phyloP scores from a whole-genome alignment of 768 basidiomycete genomes.

The Trametes cubensis region DNA sequence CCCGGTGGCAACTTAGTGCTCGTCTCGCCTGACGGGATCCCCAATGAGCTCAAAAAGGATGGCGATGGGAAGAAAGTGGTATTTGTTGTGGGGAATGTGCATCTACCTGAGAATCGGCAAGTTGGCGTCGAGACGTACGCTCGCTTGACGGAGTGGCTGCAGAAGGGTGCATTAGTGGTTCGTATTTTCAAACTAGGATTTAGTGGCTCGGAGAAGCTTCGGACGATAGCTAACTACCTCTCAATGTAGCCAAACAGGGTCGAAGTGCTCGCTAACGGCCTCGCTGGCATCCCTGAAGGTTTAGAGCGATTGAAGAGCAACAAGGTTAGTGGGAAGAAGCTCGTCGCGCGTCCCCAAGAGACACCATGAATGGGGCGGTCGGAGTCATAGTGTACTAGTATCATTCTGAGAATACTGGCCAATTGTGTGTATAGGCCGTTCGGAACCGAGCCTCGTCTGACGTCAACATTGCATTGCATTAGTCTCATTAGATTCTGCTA shows the following conservation, averaged over 20 bases:
- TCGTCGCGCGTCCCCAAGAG: too few relatives aligned
- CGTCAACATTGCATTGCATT: too few relatives aligned
- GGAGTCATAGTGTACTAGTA: too few relatives aligned
- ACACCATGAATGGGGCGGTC: too few relatives aligned
- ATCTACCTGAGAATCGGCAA: conserved; percentile 7
- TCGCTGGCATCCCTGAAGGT: conserved; percentile 26
- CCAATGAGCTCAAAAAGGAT: conserved; percentile 5
- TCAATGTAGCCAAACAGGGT: conserved; percentile 28
- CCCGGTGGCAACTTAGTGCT: conserved; percentile 25
- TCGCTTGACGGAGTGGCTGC: conserved; percentile 21
- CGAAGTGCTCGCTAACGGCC: conserved; percentile 27
- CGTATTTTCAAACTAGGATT: not conserved
- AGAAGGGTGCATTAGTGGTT: conserved; percentile 26
- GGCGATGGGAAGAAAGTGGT: conserved; percentile 20
- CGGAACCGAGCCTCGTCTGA: too few relatives aligned
- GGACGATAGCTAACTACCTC: not conserved
- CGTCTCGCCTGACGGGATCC: conserved; percentile 16
- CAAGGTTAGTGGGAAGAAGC: too few relatives aligned
- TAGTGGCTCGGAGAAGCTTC: not conserved
- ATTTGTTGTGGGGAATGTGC: conserved; percentile 16
- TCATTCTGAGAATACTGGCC: too few relatives aligned
- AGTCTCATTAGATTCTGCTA: too few relatives aligned
- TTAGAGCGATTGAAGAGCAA: conserved; percentile 4
- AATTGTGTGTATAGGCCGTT: too few relatives aligned
- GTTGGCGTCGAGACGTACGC: conserved; percentile 23